Evolutionary conservation across 108 stramenopile genomes (phyloP), one percentile per base, ranked within the genome.

Genomic region (Cylindrotheca fusiformis): DNA sequence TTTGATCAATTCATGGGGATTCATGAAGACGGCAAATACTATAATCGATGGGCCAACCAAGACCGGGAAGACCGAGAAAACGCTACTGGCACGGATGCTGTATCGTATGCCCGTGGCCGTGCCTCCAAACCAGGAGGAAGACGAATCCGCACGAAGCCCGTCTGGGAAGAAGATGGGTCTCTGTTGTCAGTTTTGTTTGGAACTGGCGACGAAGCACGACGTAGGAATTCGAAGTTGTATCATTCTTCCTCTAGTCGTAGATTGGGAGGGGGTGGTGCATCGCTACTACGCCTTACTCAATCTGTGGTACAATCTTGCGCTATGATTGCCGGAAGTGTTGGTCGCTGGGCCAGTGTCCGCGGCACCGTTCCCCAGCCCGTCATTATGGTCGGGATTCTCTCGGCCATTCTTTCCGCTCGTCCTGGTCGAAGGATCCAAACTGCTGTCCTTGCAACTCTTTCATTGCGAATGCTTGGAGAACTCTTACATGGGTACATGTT

Each of bases 291-390:
- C 5, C 20, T 44, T n/a, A 5, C 28, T 19, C 14, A 31, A 46
- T 47, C 29, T 0, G 52, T 41, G 30, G 25, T 18, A 28, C 31
- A 32, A 57, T 57, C 56, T 8, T 25, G 58, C 19, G 2, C 70
- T 18, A 10, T 30, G 22, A 18, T 76, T 10, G n/a, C 33, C 22
- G 52, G 57, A 31, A 31, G 52, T 0, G 45, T 84, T 4, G 80
- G 82, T 62, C 68, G 78, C 49, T 88, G 87, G 87, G 87, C 84
- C 2, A 80, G 82, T 55, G 84, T 85, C 26, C 68, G 72, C 14
- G 84, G 80, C 29, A 65, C 82, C 23, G 67, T 88, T 47, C 87
- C 87, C 5, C 86, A 83, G 52, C 90, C 85, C 4, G 47, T 91
- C 23, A 86, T 88, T 2, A 80, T 81, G 3, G 29, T 76, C 12